Percentiles rank a stretch among this genome's conserved stretches.
These are phyloP conservation scores for Stereum hirsutum DNA, from an alignment of 1,284 basidiomycete species.

Conservation along the genomic window DNA sequence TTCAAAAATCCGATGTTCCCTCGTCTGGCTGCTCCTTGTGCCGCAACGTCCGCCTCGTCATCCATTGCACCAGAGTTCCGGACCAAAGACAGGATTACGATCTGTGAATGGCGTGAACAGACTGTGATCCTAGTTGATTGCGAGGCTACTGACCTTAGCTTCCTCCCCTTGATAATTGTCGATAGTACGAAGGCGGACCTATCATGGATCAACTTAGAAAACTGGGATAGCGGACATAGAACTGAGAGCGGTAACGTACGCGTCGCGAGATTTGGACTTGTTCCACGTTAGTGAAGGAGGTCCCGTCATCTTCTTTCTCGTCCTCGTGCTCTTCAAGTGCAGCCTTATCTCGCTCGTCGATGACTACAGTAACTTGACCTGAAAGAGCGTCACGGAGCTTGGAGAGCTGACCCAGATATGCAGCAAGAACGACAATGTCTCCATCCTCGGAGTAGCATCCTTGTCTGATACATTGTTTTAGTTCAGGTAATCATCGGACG, in stretches of 20 bases:
- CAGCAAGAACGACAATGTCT: conserved; percentile 68
- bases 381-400: conserved; percentile 35
- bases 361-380: conserved; percentile 47
- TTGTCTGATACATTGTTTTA: conserved; percentile 34
- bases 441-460: conserved; percentile 27
- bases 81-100: conserved; percentile 65
- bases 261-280: conserved; percentile 32
- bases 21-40: neutral
- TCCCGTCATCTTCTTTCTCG: conserved; percentile 25
- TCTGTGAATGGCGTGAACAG: no score
- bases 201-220: neutral
- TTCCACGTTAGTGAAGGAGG: conserved; percentile 18
- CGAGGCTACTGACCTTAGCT: conserved; percentile 21
- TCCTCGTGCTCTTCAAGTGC: conserved; percentile 37
- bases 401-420: conserved; percentile 65
- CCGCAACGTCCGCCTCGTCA: conserved; percentile 17
- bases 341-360: conserved; percentile 63
- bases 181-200: conserved; percentile 65
- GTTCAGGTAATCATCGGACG: neutral
- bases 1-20: conserved; percentile 62
- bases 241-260: neutral
- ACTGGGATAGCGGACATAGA: neutral
- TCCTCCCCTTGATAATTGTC: conserved; percentile 75
- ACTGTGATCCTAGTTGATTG: neutral
- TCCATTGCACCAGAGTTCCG: conserved; percentile 45